These are phyloP conservation scores for Oryza longistaminata DNA, from an alignment of 176 grass and related monocot genomes.

Conservation along the genomic window DNA sequence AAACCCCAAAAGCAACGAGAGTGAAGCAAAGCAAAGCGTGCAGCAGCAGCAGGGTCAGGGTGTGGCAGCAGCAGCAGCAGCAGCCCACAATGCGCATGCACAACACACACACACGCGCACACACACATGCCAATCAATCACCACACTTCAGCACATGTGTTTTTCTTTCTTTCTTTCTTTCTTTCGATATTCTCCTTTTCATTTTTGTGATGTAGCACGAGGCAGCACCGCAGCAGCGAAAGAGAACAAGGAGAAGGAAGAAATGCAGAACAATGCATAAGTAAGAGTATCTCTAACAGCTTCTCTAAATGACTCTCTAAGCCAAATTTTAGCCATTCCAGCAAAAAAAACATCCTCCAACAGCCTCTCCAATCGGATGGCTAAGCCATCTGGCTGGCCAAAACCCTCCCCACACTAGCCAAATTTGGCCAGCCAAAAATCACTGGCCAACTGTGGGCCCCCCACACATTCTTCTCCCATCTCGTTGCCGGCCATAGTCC, in stretches of 20 bases:
- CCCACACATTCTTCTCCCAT: too few relatives aligned
- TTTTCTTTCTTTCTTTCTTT: neutral
- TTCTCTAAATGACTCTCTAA: too few relatives aligned
- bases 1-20: conserved; percentile 32
- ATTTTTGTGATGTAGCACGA: neutral
- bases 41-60: neutral
- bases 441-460: too few relatives aligned
- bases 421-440: too few relatives aligned
- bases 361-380: too few relatives aligned
- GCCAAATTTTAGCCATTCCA: too few relatives aligned
- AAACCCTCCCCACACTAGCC: too few relatives aligned
- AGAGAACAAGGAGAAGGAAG: neutral
- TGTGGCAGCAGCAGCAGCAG: neutral
- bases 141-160: neutral
- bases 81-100: neutral
- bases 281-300: too few relatives aligned
- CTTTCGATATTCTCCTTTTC: neutral
- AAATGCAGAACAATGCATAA: too few relatives aligned
- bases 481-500: too few relatives aligned
- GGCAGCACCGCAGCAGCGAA: neutral
- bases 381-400: too few relatives aligned
- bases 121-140: conserved; percentile 23
- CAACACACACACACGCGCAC: neutral
- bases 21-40: neutral
- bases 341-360: too few relatives aligned